phyloP scores from a whole-genome alignment of 768 basidiomycete genomes.

The Thelephora ganbajun region DNA sequence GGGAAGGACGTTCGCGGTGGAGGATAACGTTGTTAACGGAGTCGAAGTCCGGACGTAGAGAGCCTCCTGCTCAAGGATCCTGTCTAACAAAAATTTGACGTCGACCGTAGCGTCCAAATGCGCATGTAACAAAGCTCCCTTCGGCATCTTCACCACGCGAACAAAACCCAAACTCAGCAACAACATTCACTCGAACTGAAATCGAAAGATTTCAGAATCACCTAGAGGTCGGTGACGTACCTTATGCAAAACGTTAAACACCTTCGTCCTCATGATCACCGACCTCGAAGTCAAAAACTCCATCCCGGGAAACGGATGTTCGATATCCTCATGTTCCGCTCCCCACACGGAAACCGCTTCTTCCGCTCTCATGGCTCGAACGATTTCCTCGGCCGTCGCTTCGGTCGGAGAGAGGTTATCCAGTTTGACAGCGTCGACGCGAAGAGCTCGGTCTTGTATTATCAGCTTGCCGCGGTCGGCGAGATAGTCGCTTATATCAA shows the following conservation, averaged over 20 bases:
- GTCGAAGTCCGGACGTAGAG: constrained; percentile 43
- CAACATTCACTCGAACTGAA: not conserved
- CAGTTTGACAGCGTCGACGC: constrained; percentile 10
- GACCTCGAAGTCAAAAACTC: constrained; percentile 54
- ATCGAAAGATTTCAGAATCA: no score
- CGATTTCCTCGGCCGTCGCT: constrained; percentile 43
- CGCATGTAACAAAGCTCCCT: constrained; percentile 61
- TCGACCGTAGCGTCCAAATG: constrained; percentile 69
- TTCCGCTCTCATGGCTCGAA: constrained; percentile 36
- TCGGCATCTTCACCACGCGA: constrained; percentile 48
- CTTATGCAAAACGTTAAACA: constrained; percentile 51
- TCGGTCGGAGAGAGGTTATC: constrained; percentile 11
- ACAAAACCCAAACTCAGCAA: not conserved
- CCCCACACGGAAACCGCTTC: constrained; percentile 52
- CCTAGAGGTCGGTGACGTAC: no score
- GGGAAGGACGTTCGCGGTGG: constrained; percentile 33
- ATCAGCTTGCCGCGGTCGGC: constrained; percentile 13
- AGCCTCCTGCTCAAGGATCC: constrained; percentile 41
- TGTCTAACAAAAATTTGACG: constrained; percentile 30
- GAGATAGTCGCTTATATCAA: constrained; percentile 12
- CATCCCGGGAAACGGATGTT: constrained; percentile 66
- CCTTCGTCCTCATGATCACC: constrained; percentile 38
- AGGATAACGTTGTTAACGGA: constrained; percentile 14
- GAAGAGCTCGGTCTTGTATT: constrained; percentile 13
- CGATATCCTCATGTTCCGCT: constrained; percentile 33